Percentiles rank a stretch among this genome's conserved stretches.
Evolutionary conservation across 768 basidiomycete genomes (phyloP).

Genomic region (Psilocybe cubensis): DNA sequence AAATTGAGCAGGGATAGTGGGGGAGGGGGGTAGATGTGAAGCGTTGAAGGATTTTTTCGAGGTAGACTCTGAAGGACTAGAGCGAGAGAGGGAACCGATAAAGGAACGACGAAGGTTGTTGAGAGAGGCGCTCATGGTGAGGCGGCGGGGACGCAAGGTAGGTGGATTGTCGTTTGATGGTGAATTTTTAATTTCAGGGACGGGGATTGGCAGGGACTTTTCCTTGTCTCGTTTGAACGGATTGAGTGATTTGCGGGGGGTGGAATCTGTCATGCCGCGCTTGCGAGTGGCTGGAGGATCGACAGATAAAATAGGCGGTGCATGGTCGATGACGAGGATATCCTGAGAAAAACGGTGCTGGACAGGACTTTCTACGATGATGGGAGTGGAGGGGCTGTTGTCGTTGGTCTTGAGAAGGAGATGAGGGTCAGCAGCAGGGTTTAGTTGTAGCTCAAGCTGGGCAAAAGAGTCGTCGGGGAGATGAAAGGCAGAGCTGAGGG

Average conservation of each 20-base stretch:
- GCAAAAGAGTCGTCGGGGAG: constrained; percentile 18
- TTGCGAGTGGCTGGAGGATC: background rate
- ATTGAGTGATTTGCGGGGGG: background rate
- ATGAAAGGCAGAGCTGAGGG: constrained; percentile 14
- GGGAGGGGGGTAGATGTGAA: constrained; percentile 42
- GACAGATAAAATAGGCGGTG: background rate
- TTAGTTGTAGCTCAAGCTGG: constrained; percentile 17
- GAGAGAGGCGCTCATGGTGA: constrained; percentile 24
- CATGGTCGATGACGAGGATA: background rate
- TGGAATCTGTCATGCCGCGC: constrained; percentile 1
- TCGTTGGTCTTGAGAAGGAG: constrained; percentile 29
- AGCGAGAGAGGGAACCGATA: constrained; percentile 33
- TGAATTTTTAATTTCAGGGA: background rate
- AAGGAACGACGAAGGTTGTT: constrained; percentile 50
- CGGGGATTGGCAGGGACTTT: background rate
- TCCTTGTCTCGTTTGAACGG: background rate
- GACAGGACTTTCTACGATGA: constrained; percentile 41
- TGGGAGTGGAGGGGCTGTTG: constrained; percentile 27
- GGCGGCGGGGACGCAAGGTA: background rate
- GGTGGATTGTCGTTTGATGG: background rate
- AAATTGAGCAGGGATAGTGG: constrained; percentile 25
- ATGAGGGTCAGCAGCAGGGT: too few relatives aligned
- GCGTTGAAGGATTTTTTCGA: constrained; percentile 30
- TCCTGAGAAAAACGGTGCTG: constrained; percentile 28
- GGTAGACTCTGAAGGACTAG: constrained; percentile 14